Conservation (phyloP, 306 rosid genomes). For the Vigna angularis region DNA sequence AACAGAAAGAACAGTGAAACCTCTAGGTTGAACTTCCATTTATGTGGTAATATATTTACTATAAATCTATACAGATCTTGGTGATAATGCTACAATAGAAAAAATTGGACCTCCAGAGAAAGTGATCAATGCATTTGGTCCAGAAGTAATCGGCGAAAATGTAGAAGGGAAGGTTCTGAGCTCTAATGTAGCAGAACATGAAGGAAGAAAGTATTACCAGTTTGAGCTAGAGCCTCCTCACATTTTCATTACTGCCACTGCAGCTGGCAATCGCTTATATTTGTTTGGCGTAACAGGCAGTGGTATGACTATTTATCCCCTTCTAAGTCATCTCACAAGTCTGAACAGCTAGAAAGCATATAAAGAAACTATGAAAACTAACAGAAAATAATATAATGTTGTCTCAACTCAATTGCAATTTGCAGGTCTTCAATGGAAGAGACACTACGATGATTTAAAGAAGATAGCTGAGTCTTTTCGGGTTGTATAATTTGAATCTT, state of each 20-base stretch:
- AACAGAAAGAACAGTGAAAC: conserved; percentile 4
- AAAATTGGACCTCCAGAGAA: conserved; percentile 86
- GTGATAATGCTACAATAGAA: conserved; percentile 86
- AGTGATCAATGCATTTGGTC: conserved; percentile 93
- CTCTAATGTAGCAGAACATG: conserved; percentile 63
- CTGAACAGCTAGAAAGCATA: conserved; percentile 25
- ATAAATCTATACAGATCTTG: conserved; percentile 64
- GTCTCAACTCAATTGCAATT: conserved; percentile 50
- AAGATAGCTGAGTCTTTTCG: conserved; percentile 77
- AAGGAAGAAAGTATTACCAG: conserved; percentile 91
- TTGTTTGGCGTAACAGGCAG: conserved; percentile 81
- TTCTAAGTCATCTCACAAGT: conserved; percentile 25
- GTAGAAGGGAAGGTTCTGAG: conserved; percentile 92
- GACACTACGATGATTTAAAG: conserved; percentile 81
- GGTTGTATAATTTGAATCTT: conserved; percentile 59
- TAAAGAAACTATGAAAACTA: background rate
- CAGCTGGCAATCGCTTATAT: conserved; percentile 96
- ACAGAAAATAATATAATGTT: conserved; percentile 19
- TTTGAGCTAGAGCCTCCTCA: conserved; percentile 98
- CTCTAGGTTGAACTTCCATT: background rate
- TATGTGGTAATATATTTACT: conserved; percentile 35
- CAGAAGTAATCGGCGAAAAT: conserved; percentile 92
- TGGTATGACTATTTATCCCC: conserved; percentile 56
- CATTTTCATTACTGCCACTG: conserved; percentile 86
- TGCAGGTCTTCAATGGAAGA: conserved; percentile 99